Evolutionary conservation across 163 green algal genomes (phyloP).

Genomic region (Scenedesmus sp.): DNA sequence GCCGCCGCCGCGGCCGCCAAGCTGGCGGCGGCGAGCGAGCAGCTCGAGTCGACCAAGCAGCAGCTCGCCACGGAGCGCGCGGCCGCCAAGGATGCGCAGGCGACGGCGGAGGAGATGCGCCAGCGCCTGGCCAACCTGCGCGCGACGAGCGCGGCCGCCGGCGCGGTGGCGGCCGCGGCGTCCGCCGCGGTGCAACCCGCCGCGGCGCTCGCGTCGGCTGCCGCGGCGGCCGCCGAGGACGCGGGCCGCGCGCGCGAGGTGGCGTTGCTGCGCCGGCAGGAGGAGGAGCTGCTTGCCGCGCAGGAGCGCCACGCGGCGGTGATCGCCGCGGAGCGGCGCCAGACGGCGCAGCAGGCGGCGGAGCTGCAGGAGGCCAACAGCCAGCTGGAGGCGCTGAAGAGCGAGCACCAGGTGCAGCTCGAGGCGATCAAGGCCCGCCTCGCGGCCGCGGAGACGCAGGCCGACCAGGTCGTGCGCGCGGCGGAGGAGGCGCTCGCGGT

Average conservation of each 20-base stretch:
- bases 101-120: neutral
- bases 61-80: conserved; percentile 14
- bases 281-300: too few species aligned
- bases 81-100: neutral
- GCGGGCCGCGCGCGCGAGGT: neutral
- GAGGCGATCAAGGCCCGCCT: too few species aligned
- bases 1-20: neutral
- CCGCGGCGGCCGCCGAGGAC: conserved; percentile 14
- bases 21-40: neutral
- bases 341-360: too few species aligned
- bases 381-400: too few species aligned
- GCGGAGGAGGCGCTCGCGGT: too few species aligned
- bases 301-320: too few species aligned
- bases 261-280: too few species aligned
- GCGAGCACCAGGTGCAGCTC: too few species aligned
- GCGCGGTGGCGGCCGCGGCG: neutral
- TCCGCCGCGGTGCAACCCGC: neutral
- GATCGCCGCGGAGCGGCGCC: too few species aligned
- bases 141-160: neutral
- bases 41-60: conserved; percentile 11
- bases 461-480: too few species aligned
- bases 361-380: too few species aligned
- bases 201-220: neutral
- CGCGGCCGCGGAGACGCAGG: too few species aligned
- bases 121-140: conserved; percentile 16